phyloP scores from a whole-genome alignment of 2,329 filamentous ascomycete genomes.

The Colletotrichum phormii region DNA sequence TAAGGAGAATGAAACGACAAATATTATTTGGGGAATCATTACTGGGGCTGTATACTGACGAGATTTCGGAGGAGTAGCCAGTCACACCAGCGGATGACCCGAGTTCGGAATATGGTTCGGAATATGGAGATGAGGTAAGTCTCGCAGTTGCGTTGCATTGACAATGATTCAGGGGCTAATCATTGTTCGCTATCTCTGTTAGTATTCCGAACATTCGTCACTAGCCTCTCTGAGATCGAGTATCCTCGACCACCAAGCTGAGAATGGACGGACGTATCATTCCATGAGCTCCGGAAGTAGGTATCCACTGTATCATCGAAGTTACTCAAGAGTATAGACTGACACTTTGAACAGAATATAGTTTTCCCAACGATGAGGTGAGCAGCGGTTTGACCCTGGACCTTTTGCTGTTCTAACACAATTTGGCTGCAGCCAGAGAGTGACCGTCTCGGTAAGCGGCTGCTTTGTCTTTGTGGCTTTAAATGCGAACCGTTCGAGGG shows the following conservation, averaged over 20 bases:
- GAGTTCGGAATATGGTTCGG: background rate
- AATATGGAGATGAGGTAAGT: background rate
- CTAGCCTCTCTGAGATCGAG: constrained; percentile 41
- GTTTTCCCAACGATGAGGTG: constrained; percentile 42
- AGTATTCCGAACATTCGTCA: background rate
- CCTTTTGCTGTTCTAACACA: too few species aligned
- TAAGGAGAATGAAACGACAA: background rate
- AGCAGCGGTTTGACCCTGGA: constrained; percentile 24
- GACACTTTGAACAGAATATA: constrained; percentile 39
- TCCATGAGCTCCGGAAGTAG: constrained; percentile 39
- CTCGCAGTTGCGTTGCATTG: background rate
- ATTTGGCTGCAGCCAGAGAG: constrained; percentile 41
- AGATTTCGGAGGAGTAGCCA: background rate
- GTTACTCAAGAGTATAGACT: background rate
- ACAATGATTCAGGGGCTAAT: background rate
- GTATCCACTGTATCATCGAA: background rate
- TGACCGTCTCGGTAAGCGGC: constrained; percentile 41
- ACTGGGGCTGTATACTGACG: background rate
- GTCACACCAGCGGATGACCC: background rate
- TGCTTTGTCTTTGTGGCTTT: background rate
- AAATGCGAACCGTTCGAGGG: background rate
- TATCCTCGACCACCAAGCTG: constrained; percentile 49
- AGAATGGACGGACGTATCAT: constrained; percentile 53
- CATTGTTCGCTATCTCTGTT: background rate
- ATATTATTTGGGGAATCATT: background rate